Evolutionary conservation across 805 yeast species (phyloP), one percentile per base, ranked within the genome.

Genomic region (Cyberlindnera mississippiensis): DNA sequence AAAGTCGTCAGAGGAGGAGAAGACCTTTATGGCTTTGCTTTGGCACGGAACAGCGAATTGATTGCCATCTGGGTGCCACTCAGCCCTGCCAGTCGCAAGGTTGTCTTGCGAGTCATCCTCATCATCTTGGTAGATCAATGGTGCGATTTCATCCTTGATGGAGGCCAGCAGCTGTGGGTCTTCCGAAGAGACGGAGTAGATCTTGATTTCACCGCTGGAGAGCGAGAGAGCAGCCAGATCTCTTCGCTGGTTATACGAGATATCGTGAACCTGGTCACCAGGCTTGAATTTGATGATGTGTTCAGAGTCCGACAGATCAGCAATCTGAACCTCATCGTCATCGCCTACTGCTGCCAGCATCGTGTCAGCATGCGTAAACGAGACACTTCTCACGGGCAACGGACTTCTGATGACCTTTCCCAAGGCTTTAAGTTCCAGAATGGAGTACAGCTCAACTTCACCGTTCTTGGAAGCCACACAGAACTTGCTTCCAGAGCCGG

Each of bases 1-100:
- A 32, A 48, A 55, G 13, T 49, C 51, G 10, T 42, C 24, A 4
- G 41, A 24, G 19, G 52, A 35, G 10, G 57, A 48, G 37, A 64
- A 78, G 0, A 76, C 67, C 38, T 69, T 69, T 36, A 82, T 68
- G 3, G 69, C 63, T 35, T 68, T 64, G 16, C 70, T 64, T 28
- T 68, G 64, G 6, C 82, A 66, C 2, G 95, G 89, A 15, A 86
- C 55, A 2, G 89, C 87, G 36, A 88, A 67, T n/a, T 68, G 60
- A 40, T 75, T 75, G 14, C 95, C 95, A 40, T 73, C 69, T 2
- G 83, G 76, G 42, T 79, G 76, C 96, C 96, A 88, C 28, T 73
- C 75, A 2, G 79, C 71, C 32, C 72, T 73, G 0, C 85, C 71
- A 19, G 80, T 63, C 1, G 75, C 57, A 33, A 75, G 61, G 53